phyloP scores from a whole-genome alignment of 306 rosid species.

The Styphnolobium japonicum region DNA sequence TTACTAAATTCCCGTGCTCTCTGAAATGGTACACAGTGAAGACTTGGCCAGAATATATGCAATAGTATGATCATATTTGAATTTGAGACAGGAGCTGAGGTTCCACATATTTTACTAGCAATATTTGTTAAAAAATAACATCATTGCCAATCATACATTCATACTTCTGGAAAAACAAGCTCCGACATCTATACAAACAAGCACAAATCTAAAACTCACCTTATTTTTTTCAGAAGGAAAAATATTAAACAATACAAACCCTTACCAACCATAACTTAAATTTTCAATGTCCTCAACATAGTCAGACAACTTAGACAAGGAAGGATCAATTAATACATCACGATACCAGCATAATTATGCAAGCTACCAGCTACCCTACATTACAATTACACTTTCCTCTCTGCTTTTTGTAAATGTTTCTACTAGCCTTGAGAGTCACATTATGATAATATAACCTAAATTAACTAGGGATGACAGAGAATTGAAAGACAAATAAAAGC shows the following conservation, averaged over 20 bases:
- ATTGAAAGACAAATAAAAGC: not conserved
- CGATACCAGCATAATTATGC: slow-evolving; percentile 2
- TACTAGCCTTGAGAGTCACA: not conserved
- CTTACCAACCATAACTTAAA: not conserved
- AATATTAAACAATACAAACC: not conserved
- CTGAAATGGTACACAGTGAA: slow-evolving; percentile 42
- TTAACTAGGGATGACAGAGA: not conserved
- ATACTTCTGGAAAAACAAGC: not conserved
- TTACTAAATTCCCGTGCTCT: slow-evolving; percentile 65
- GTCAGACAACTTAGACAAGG: not conserved
- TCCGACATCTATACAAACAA: not conserved
- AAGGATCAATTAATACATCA: not conserved
- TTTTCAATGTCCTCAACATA: too few relatives aligned
- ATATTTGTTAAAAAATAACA: not conserved
- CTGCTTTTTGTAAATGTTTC: not conserved
- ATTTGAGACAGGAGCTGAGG: slow-evolving; percentile 8
- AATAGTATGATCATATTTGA: not conserved
- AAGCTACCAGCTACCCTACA: slow-evolving; percentile 15
- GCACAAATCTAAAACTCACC: not conserved
- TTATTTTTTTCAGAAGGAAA: not conserved
- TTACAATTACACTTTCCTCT: not conserved
- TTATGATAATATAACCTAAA: not conserved
- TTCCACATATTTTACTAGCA: not conserved
- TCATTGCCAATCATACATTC: not conserved
- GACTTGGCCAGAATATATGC: not conserved